Evolutionary conservation across 1,139 yeast species (phyloP), one percentile per base, ranked within the genome.

Genomic region (Hansenula lynferdii): DNA sequence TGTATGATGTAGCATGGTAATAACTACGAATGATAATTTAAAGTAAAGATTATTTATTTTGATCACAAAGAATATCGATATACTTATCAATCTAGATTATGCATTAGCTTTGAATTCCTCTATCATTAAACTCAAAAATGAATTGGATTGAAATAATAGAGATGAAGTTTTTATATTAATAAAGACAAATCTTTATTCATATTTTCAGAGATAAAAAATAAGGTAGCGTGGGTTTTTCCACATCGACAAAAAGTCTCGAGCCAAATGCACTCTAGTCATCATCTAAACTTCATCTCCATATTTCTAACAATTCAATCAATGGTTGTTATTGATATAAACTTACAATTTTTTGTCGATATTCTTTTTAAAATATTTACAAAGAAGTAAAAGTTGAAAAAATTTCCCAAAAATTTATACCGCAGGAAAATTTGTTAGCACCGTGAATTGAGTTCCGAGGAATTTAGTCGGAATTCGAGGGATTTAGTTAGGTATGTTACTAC

Each of bases 201-300:
- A n/a, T 9, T 25, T 17, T 36, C 35, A 31, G 35, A 31, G 15
- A 25, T n/a, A 18, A 37, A 32, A 15, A 37, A 35, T 37, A 37
- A 37, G 40, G 40, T 37, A 37, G 40, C 92, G 77, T 70, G 87
- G 75, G 65, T 81, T 80, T 80, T 81, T 83, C 92, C 90, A 82
- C 92, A 83, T 70, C 83, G 85, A 80, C 85, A 69, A 61, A 69
- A 57, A 42, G 83, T 80, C 89, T 83, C 89, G 90, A 82, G 92
- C 90, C 90, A 83, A 83, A 83, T 83, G 92, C 92, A 82, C 89
- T 37, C 40, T 34, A 28, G 37, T 37, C 40, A 37, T 37, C 40
- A 37, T 37, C 27, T 32, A 32, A 24, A 18, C 8, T 11, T 18
- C 3, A 15, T 10, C 12, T 15, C 23, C 20, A 7, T 17, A 9